Conservation (phyloP, 2,329 filamentous ascomycete genomes). For the Penicillium freii region DNA sequence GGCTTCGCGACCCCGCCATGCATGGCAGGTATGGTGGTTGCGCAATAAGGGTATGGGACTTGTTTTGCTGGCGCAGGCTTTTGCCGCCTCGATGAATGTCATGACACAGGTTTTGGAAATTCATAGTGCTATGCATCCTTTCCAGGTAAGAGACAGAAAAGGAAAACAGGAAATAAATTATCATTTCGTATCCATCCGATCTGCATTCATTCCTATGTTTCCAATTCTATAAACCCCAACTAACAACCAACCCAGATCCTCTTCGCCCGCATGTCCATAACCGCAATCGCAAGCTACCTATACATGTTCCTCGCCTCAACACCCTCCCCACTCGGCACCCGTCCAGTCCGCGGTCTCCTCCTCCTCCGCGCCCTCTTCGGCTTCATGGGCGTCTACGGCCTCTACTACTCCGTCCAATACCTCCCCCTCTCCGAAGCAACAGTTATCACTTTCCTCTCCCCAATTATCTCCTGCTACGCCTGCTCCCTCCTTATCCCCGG, state of each 20-base stretch:
- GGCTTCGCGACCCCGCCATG: slow-evolving; percentile 21
- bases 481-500: slow-evolving; percentile 69
- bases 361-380: slow-evolving; percentile 67
- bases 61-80: slow-evolving; percentile 73
- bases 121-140: slow-evolving; percentile 70
- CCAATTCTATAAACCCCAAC: neutral
- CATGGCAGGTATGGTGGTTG: slow-evolving; percentile 50
- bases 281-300: slow-evolving; percentile 60
- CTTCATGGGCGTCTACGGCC: slow-evolving; percentile 75
- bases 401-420: slow-evolving; percentile 74
- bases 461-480: slow-evolving; percentile 73
- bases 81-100: slow-evolving; percentile 83
- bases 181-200: neutral
- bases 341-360: slow-evolving; percentile 65
- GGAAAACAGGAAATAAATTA: neutral
- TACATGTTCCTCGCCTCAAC: slow-evolving; percentile 74
- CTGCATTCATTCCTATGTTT: neutral
- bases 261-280: slow-evolving; percentile 75
- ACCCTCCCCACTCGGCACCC: slow-evolving; percentile 67
- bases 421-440: slow-evolving; percentile 83
- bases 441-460: slow-evolving; percentile 83
- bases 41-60: slow-evolving; percentile 70
- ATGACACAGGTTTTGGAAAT: slow-evolving; percentile 72
- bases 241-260: slow-evolving; percentile 55
- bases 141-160: slow-evolving; percentile 55